Percentiles rank a stretch among this genome's conserved stretches.
Conservation (phyloP, 1,139 yeast species). For the Suhomyces kunorum region DNA sequence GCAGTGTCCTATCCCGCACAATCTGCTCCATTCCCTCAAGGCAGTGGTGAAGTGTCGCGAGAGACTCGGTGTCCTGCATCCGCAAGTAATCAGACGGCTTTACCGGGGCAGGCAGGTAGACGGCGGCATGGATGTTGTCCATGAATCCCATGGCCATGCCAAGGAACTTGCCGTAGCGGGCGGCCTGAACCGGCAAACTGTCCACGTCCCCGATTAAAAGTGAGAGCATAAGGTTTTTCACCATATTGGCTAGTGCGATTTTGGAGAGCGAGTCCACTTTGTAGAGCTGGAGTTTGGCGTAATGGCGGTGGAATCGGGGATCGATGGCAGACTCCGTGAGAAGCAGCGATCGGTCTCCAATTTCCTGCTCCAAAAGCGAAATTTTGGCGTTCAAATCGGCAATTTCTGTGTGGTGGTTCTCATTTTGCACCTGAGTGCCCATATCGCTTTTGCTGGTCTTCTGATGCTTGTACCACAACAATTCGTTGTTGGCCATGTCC, state of each 20-base stretch:
- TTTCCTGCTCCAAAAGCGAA: not conserved
- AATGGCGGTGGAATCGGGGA: constrained; percentile 26
- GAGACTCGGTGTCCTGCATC: constrained; percentile 12
- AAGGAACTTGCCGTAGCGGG: constrained; percentile 30
- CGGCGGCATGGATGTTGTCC: constrained; percentile 28
- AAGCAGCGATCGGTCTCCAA: constrained; percentile 12
- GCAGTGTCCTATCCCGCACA: constrained; percentile 1
- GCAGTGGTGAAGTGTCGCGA: constrained; percentile 21
- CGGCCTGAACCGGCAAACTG: constrained; percentile 27
- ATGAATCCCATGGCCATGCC: constrained; percentile 28
- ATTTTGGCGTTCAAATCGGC: too few relatives aligned
- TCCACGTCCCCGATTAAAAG: constrained; percentile 32
- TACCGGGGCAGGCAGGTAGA: constrained; percentile 16
- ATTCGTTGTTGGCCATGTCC: constrained; percentile 15
- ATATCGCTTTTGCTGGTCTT: not conserved
- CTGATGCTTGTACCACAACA: constrained; percentile 9
- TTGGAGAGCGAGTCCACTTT: constrained; percentile 30
- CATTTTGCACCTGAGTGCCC: constrained; percentile 2
- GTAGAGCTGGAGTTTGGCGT: constrained; percentile 28
- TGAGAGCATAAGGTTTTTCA: constrained; percentile 38
- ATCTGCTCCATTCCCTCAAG: constrained; percentile 24
- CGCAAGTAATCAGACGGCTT: constrained; percentile 19
- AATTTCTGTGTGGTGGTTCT: constrained; percentile 1
- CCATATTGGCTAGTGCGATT: constrained; percentile 29
- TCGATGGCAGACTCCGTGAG: constrained; percentile 13